Evolutionary conservation across 805 yeast species (phyloP).

Genomic region (Diddensiella santjacobensis): DNA sequence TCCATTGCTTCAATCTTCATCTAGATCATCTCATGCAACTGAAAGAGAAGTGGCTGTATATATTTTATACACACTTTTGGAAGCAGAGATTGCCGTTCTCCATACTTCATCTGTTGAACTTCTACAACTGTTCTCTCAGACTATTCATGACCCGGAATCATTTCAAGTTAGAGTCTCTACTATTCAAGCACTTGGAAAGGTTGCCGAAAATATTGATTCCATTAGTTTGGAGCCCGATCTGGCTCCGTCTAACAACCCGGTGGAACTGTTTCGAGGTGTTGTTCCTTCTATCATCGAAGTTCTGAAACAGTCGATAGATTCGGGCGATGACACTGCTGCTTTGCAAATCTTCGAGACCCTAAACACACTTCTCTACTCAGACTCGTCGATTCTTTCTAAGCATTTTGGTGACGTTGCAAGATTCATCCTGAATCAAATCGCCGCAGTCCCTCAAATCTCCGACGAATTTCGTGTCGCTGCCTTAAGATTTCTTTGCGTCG

Average conservation of each 20-base stretch:
- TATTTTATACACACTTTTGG: constrained; percentile 73
- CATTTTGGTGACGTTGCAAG: constrained; percentile 63
- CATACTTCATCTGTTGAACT: constrained; percentile 66
- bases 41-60: constrained; percentile 79
- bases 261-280: constrained; percentile 53
- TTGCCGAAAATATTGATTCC: constrained; percentile 47
- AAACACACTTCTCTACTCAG: constrained; percentile 72
- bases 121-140: constrained; percentile 62
- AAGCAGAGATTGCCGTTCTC: constrained; percentile 57
- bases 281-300: constrained; percentile 81
- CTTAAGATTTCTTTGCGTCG: constrained; percentile 75
- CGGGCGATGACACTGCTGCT: constrained; percentile 69
- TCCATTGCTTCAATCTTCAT: constrained; percentile 64
- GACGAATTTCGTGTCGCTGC: constrained; percentile 82
- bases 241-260: constrained; percentile 47
- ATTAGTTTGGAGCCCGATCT: constrained; percentile 42
- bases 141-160: constrained; percentile 58
- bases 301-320: constrained; percentile 64
- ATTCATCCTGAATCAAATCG: constrained; percentile 65
- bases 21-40: constrained; percentile 53
- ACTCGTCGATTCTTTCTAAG: constrained; percentile 74
- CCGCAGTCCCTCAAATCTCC: constrained; percentile 59
- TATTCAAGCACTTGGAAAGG: constrained; percentile 68
- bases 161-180: constrained; percentile 77
- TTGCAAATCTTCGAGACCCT: constrained; percentile 78